A percentile compares a stretch with the other conserved stretches of the same genome.
These are phyloP conservation scores for Monosporascus sp. DNA, from an alignment of 2,329 filamentous ascomycete genomes.

Conservation along the genomic window DNA sequence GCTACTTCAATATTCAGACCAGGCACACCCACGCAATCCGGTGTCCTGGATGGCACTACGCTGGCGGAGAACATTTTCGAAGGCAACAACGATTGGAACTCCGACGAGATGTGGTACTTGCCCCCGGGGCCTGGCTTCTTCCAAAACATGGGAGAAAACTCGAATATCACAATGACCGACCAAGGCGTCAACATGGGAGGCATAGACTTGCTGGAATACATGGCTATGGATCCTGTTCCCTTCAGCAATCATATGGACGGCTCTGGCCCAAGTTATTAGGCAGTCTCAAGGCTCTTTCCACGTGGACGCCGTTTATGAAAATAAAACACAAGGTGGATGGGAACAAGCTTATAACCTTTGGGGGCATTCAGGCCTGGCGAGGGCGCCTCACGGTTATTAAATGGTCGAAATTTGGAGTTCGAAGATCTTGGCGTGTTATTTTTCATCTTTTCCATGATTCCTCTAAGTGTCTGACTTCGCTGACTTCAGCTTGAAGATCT, in stretches of 20 bases:
- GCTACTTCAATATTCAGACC: conserved; percentile 44
- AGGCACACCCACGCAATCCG: conserved; percentile 38
- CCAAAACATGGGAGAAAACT: conserved; percentile 55
- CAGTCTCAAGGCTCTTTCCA: too few relatives aligned
- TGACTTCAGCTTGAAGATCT: too few relatives aligned
- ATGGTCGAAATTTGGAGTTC: too few relatives aligned
- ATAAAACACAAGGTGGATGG: too few relatives aligned
- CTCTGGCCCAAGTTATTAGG: conserved; percentile 2
- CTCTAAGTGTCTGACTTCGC: too few relatives aligned
- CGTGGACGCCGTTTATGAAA: too few relatives aligned
- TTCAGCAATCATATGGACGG: conserved; percentile 19
- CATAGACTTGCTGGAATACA: conserved; percentile 62
- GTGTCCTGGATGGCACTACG: conserved; percentile 24
- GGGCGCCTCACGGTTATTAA: too few relatives aligned
- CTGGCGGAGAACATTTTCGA: conserved; percentile 40
- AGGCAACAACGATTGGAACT: conserved; percentile 46
- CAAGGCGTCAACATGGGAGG: conserved; percentile 64
- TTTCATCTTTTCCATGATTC: too few relatives aligned
- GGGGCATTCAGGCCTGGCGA: too few relatives aligned
- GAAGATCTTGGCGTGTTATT: too few relatives aligned
- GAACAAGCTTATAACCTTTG: too few relatives aligned
- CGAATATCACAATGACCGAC: conserved; percentile 60
- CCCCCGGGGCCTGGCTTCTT: conserved; percentile 60
- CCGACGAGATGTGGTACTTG: conserved; percentile 63
- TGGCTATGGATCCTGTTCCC: conserved; percentile 50